Evolutionary conservation across 306 rosid genomes (phyloP).

Genomic region (Gleditsia sinensis): DNA sequence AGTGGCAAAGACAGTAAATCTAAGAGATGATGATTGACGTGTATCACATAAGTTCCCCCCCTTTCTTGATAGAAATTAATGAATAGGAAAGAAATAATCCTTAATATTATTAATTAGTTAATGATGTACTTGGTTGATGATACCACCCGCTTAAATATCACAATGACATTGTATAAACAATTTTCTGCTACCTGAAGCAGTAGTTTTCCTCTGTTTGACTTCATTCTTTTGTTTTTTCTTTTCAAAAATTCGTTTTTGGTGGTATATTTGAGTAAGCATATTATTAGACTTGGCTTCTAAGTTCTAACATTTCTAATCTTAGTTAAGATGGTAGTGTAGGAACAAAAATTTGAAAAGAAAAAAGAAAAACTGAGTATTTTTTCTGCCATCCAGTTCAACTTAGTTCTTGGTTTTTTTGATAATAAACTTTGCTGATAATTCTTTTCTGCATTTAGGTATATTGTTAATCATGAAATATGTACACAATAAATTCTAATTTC

Average conservation of each 20-base stretch:
- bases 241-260: not conserved
- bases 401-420: constrained; percentile 8
- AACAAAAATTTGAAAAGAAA: not conserved
- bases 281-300: not conserved
- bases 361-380: not conserved
- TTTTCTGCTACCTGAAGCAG: not conserved
- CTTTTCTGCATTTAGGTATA: constrained; percentile 2
- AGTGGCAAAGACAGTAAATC: not conserved
- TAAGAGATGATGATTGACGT: not conserved
- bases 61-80: not conserved
- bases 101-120: not conserved
- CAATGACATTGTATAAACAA: not conserved
- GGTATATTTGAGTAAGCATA: constrained; percentile 3
- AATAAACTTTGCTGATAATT: constrained; percentile 14
- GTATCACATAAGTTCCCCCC: not conserved
- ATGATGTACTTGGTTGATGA: not conserved
- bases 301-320: not conserved
- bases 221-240: not conserved
- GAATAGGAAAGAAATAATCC: not conserved
- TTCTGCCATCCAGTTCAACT: not conserved
- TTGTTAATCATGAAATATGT: constrained; percentile 2
- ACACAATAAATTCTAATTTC: constrained; percentile 32
- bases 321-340: not conserved
- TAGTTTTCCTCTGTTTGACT: not conserved
- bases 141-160: not conserved